Evolutionary conservation across 2,329 filamentous ascomycete species (phyloP), one percentile per base, ranked within the genome.

Genomic region (Alternaria gaisen): DNA sequence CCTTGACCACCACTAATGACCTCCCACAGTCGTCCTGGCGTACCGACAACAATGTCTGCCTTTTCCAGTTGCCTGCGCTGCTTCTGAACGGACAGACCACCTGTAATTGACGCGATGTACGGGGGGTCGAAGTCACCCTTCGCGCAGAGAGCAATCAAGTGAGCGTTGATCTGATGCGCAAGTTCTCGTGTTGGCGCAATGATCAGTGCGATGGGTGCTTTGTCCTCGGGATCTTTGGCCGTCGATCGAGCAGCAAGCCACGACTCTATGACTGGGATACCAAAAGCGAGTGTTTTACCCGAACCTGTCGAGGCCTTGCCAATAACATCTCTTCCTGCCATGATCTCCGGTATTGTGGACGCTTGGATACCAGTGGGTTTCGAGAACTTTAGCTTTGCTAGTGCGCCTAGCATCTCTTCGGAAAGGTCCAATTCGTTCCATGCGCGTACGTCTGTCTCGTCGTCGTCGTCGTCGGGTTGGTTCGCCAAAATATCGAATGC

Each of bases 261-360:
- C 56, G 86, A 85, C 78, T 99, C 94, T 10, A 98, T 83, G 57
- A 99, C 95, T 0, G 95, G 95, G 64, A 99, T 93, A 1, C 91
- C 93, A 78, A 97, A 99, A 0, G 95, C 94, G 44, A 99, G 83
- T 0, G 95, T 99, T 81, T 99, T 99, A 70, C 95, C 95, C 14
- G 95, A 98, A 67, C 95, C 95, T 0, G 95, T 99, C 11, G 94
- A 91, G 2, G 95, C 95, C 81, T 99, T 99, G 42, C 95, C 95
- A 65, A 99, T 91, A 16, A 98, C 90, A 78, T 99, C 94, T 75
- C 92, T 91, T 0, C 94, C 94, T 6, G 88, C 87, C 20, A 94
- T 77, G 46, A 97, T 91, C 54, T 91, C 86, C 0, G 95, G 94
- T 69, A 99, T 97, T 1, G 92, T 84, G 34, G 88, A 84, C 20